These are phyloP conservation scores for Lactifluus volemus DNA, from an alignment of 768 basidiomycete genomes.

Conservation along the genomic window DNA sequence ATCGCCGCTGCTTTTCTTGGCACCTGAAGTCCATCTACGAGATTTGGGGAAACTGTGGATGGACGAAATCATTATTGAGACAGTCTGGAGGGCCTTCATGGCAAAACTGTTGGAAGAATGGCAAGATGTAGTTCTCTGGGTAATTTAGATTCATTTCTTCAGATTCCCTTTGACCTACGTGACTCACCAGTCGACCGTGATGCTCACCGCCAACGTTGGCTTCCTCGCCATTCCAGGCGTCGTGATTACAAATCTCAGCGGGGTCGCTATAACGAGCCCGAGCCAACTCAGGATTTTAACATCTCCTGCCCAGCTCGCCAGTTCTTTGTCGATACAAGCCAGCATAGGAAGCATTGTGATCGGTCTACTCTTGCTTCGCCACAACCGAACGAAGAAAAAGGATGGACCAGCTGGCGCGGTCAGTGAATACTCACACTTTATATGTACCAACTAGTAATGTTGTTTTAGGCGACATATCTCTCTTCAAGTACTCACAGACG, in stretches of 20 bases:
- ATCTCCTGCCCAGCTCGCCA: conserved; percentile 39
- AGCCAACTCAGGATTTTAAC: conserved; percentile 12
- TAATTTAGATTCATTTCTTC: neutral
- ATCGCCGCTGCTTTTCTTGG: conserved; percentile 14
- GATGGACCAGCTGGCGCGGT: conserved; percentile 21
- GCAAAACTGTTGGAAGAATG: conserved; percentile 6
- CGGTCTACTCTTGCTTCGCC: conserved; percentile 37
- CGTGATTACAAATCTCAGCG: neutral
- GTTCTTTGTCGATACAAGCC: conserved; percentile 38
- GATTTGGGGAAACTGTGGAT: conserved; percentile 14
- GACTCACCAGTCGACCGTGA: conserved; percentile 24
- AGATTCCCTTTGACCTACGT: neutral
- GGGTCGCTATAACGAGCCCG: neutral
- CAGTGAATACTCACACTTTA: neutral
- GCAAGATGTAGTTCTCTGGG: conserved; percentile 11
- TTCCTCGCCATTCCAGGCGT: conserved; percentile 30
- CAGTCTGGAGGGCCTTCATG: conserved; percentile 11
- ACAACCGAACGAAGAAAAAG: conserved; percentile 31
- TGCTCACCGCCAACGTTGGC: conserved; percentile 28
- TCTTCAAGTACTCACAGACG: conserved; percentile 18
- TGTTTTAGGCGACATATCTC: conserved; percentile 22
- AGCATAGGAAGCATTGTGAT: conserved; percentile 42
- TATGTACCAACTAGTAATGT: neutral
- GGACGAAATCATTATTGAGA: conserved; percentile 9
- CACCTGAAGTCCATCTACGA: conserved; percentile 15